A percentile compares a stretch with the other conserved stretches of the same genome.
phyloP scores from a whole-genome alignment of 2,329 filamentous ascomycete species.

The Pezicula radicicola region DNA sequence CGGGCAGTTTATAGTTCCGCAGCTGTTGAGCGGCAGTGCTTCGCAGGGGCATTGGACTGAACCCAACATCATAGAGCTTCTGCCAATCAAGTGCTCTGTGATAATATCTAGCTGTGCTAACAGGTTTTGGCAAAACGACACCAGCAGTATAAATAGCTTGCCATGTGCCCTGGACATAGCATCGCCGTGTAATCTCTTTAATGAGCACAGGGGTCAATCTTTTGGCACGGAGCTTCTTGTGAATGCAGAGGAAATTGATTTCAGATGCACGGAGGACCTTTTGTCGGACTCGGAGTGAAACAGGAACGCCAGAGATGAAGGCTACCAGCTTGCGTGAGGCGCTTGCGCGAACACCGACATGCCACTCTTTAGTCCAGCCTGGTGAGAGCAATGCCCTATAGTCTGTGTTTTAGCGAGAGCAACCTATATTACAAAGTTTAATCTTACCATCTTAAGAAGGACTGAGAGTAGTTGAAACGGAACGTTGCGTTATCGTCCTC shows the following conservation, averaged over 20 bases:
- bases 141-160: slow-evolving; percentile 97
- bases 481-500: slow-evolving; percentile 98
- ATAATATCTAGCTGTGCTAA: slow-evolving; percentile 93
- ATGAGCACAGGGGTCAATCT: slow-evolving; percentile 91
- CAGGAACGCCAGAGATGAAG: slow-evolving; percentile 92
- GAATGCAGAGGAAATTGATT: slow-evolving; percentile 97
- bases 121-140: slow-evolving; percentile 83
- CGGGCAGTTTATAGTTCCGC: slow-evolving; percentile 79
- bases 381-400: slow-evolving; percentile 87
- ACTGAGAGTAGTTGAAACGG: slow-evolving; percentile 90
- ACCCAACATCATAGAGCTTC: slow-evolving; percentile 92
- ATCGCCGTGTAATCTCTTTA: slow-evolving; percentile 93
- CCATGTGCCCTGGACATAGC: slow-evolving; percentile 82
- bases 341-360: slow-evolving; percentile 85
- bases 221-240: slow-evolving; percentile 96
- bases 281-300: slow-evolving; percentile 75
- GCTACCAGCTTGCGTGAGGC: slow-evolving; percentile 86
- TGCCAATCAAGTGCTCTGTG: slow-evolving; percentile 93
- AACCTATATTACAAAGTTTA: not conserved
- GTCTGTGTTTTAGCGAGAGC: slow-evolving; percentile 13
- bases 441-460: slow-evolving; percentile 81
- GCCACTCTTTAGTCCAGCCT: slow-evolving; percentile 92
- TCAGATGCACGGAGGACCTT: slow-evolving; percentile 77
- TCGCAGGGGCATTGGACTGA: slow-evolving; percentile 79
- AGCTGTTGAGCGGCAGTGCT: slow-evolving; percentile 86